phyloP scores from a whole-genome alignment of 2,329 filamentous ascomycete species.

The Fusarium sambucinum region DNA sequence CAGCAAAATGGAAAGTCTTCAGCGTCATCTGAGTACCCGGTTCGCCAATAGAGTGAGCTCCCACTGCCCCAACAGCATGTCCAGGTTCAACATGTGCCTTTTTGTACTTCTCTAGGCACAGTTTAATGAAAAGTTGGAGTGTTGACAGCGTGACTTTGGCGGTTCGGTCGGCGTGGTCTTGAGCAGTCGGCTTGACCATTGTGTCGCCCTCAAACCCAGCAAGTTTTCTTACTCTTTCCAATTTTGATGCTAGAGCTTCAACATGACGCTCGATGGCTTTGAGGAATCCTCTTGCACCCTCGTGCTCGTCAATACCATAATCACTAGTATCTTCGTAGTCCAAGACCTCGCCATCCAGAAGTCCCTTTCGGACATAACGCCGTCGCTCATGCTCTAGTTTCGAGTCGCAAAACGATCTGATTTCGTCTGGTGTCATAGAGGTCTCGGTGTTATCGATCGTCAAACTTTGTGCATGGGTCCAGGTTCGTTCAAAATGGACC shows the following conservation, averaged over 20 bases:
- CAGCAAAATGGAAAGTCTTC: constrained; percentile 99
- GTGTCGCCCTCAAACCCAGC: constrained; percentile 61
- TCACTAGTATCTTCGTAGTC: constrained; percentile 78
- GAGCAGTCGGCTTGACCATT: constrained; percentile 42
- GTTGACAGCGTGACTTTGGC: constrained; percentile 85
- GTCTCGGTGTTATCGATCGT: constrained; percentile 84
- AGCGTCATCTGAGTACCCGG: constrained; percentile 99
- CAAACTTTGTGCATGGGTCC: constrained; percentile 79
- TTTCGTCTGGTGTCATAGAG: constrained; percentile 79
- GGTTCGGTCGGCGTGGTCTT: constrained; percentile 73
- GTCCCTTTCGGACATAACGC: constrained; percentile 70
- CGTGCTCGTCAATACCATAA: constrained; percentile 79
- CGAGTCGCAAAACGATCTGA: constrained; percentile 74
- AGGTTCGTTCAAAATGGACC: constrained; percentile 92
- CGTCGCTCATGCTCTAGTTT: constrained; percentile 76
- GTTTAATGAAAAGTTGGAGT: constrained; percentile 78
- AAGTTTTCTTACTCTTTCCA: constrained; percentile 65
- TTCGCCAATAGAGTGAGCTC: constrained; percentile 97
- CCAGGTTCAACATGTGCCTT: constrained; percentile 93
- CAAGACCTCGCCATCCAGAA: constrained; percentile 72
- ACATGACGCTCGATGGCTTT: constrained; percentile 82
- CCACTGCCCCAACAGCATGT: constrained; percentile 94
- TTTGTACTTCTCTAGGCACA: constrained; percentile 91
- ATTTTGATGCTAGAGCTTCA: constrained; percentile 68
- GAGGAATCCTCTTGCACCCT: constrained; percentile 86